Conservation (phyloP, 345 rosid genomes). For the Erysimum cheiranthoides region DNA sequence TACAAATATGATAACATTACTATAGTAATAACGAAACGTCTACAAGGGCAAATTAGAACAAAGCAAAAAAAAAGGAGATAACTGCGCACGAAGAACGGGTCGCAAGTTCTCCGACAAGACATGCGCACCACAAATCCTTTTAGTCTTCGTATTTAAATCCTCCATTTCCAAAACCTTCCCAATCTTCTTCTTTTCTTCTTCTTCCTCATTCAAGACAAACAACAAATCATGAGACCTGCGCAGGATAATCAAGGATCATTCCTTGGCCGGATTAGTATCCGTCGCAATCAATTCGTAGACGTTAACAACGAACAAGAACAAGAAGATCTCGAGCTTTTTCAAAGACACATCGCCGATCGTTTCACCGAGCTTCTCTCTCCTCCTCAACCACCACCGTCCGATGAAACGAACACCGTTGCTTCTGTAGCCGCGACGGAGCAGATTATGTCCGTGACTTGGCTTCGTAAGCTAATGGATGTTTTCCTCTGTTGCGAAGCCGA, state of each 20-base stretch:
- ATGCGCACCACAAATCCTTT: constrained; percentile 41
- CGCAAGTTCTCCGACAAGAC: constrained; percentile 47
- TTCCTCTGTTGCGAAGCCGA: constrained; percentile 97
- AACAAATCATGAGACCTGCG: constrained; percentile 63
- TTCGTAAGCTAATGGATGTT: constrained; percentile 82
- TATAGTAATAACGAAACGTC: constrained; percentile 12
- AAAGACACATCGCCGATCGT: constrained; percentile 78
- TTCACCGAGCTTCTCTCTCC: constrained; percentile 66
- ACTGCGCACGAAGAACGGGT: constrained; percentile 46
- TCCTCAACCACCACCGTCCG: constrained; percentile 39
- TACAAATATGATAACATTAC: not conserved
- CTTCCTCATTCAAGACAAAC: not conserved
- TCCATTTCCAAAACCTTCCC: constrained; percentile 24
- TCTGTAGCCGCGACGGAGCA: constrained; percentile 43
- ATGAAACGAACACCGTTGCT: constrained; percentile 30
- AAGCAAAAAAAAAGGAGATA: not conserved
- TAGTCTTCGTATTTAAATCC: constrained; percentile 31
- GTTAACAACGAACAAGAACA: constrained; percentile 85
- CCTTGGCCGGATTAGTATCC: constrained; percentile 83
- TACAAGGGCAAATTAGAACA: not conserved
- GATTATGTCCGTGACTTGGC: constrained; percentile 79
- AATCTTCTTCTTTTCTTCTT: constrained; percentile 30
- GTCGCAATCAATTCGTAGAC: constrained; percentile 80
- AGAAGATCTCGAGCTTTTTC: constrained; percentile 89
- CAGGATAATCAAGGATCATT: constrained; percentile 79